phyloP scores from a whole-genome alignment of 768 basidiomycete genomes.

The Leccinellum rugosiceps region DNA sequence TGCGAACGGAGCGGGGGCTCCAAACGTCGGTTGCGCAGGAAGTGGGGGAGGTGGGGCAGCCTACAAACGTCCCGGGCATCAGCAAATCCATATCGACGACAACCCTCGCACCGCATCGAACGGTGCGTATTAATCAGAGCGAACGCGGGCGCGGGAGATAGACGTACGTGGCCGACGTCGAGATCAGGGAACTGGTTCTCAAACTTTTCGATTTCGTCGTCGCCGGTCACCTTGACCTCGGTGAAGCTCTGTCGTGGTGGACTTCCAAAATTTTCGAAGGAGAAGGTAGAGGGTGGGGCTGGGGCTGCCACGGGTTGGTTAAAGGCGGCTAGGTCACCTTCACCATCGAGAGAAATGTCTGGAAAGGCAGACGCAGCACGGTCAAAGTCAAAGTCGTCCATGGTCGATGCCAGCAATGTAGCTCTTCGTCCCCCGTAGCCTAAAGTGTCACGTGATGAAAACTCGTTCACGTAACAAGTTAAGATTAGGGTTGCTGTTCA shows the following conservation, averaged over 20 bases:
- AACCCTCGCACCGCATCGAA: conserved; percentile 13
- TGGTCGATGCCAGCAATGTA: neutral
- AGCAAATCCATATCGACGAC: neutral
- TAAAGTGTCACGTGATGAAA: conserved; percentile 9
- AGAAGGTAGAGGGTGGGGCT: conserved; percentile 47
- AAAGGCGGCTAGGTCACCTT: conserved; percentile 50
- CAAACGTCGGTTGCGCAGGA: conserved; percentile 40
- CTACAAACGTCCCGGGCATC: conserved; percentile 16
- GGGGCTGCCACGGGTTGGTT: conserved; percentile 27
- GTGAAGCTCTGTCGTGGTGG: conserved; percentile 39
- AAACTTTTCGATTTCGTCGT: conserved; percentile 84
- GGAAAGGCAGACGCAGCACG: conserved; percentile 81
- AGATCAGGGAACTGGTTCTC: conserved; percentile 85
- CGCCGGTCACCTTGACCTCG: conserved; percentile 78
- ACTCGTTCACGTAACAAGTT: too few species aligned
- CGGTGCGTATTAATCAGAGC: neutral
- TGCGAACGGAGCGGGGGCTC: conserved; percentile 57
- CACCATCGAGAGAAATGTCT: conserved; percentile 75
- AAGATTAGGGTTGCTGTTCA: too few species aligned
- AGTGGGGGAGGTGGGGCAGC: conserved; percentile 31
- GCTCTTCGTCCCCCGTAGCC: neutral
- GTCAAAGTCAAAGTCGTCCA: conserved; percentile 65
- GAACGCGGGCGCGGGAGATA: neutral
- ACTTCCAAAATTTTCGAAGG: conserved; percentile 63
- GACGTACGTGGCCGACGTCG: conserved; percentile 45